A percentile compares a stretch with the other conserved stretches of the same genome.
Conservation (phyloP, 805 yeast genomes). For the Torulaspora microellipsoides region DNA sequence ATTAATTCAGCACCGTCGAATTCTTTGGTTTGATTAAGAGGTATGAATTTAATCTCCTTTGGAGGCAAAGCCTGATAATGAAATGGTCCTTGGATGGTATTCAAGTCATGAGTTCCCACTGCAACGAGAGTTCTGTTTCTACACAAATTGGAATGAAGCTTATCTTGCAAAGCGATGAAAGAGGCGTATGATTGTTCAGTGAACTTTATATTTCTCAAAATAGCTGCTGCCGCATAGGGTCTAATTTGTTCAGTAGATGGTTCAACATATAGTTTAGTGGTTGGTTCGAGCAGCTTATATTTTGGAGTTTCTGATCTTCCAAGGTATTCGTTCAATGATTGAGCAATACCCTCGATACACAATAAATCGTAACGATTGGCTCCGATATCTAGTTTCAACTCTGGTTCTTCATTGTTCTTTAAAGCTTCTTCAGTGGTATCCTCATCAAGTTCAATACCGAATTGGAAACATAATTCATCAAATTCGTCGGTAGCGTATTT, state of each 20-base stretch:
- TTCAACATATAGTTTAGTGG: constrained; percentile 69
- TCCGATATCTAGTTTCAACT: constrained; percentile 92
- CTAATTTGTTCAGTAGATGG: constrained; percentile 69
- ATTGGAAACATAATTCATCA: constrained; percentile 95
- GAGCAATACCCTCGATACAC: constrained; percentile 97
- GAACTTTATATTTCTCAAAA: constrained; percentile 77
- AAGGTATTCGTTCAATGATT: constrained; percentile 85
- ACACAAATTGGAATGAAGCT: constrained; percentile 89
- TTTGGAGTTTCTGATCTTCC: constrained; percentile 64
- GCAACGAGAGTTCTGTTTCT: constrained; percentile 97
- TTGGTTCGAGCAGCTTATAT: constrained; percentile 57
- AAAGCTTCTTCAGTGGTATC: constrained; percentile 71
- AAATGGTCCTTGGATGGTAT: constrained; percentile 74
- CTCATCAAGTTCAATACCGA: constrained; percentile 96
- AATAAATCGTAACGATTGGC: constrained; percentile 98
- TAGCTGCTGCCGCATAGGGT: constrained; percentile 95
- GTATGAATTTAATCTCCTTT: constrained; percentile 65
- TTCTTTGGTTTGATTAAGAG: constrained; percentile 64
- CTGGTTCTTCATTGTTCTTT: constrained; percentile 62
- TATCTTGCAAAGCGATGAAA: constrained; percentile 93
- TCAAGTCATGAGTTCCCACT: constrained; percentile 96
- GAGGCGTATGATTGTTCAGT: constrained; percentile 86
- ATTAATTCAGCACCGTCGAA: constrained; percentile 75
- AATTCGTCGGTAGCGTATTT: constrained; percentile 80
- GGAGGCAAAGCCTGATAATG: constrained; percentile 84